These are phyloP conservation scores for Solanum sitiens DNA, from an alignment of 257 asterid species.

Conservation along the genomic window DNA sequence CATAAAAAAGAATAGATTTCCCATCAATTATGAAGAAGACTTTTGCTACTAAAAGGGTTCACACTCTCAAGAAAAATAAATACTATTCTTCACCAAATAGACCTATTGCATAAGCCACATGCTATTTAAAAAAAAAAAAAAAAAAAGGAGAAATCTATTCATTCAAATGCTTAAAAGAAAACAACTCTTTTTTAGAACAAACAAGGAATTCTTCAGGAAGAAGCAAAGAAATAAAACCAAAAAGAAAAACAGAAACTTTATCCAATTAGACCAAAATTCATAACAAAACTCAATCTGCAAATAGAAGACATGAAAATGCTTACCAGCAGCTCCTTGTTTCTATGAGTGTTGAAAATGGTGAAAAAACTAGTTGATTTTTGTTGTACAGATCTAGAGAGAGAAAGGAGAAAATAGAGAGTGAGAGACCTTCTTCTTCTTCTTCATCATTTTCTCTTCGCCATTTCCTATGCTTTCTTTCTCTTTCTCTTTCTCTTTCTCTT, in stretches of 20 bases:
- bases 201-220: not conserved
- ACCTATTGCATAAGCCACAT: not conserved
- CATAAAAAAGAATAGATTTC: not conserved
- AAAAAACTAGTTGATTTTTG: not conserved
- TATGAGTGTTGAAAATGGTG: not conserved
- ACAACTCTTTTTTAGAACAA: not conserved
- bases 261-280: not conserved
- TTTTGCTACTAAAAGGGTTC: not conserved
- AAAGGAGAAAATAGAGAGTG: conserved; percentile 14
- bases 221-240: not conserved
- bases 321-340: not conserved
- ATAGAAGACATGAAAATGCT: not conserved
- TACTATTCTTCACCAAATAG: not conserved
- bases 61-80: not conserved
- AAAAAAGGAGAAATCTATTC: not conserved
- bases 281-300: not conserved
- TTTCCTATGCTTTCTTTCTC: conserved; percentile 45
- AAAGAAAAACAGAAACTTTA: not conserved
- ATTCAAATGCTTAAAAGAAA: not conserved
- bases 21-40: not conserved
- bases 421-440: not conserved
- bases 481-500: conserved; percentile 1
- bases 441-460: conserved; percentile 44
- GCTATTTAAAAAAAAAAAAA: not conserved
- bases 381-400: conserved; percentile 58